Conservation (phyloP, 495 filamentous ascomycete genomes). For the Xylaria flabelliformis region DNA sequence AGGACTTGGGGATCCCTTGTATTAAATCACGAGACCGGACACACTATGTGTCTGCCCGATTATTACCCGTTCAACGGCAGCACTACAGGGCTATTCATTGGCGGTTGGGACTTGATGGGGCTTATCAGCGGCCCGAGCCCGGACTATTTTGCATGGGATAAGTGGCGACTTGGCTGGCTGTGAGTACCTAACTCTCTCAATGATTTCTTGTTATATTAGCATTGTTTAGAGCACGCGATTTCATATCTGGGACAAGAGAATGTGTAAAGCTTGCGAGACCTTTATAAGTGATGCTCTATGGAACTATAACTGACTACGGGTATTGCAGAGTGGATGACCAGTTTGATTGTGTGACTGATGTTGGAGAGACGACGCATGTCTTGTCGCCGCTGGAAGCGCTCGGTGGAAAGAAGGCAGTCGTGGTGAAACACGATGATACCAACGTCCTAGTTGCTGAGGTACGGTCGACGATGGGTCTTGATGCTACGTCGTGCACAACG, state of each 20-base stretch:
- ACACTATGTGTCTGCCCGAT: conserved; percentile 44
- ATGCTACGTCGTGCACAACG: conserved; percentile 23
- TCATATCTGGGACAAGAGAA: not conserved
- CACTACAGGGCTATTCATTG: conserved; percentile 39
- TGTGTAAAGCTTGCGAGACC: not conserved
- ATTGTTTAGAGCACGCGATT: not conserved
- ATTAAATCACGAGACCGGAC: conserved; percentile 44
- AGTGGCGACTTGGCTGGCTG: conserved; percentile 44
- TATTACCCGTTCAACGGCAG: conserved; percentile 39
- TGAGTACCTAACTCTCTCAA: not conserved
- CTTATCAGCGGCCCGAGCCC: conserved; percentile 43
- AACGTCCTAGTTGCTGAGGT: conserved; percentile 29
- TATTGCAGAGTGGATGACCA: conserved; percentile 30
- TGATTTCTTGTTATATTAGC: not conserved
- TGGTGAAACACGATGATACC: conserved; percentile 28
- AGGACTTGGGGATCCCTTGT: conserved; percentile 37
- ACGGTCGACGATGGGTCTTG: conserved; percentile 24
- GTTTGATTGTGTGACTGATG: conserved; percentile 34
- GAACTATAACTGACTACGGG: not conserved
- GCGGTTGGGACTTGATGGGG: conserved; percentile 46
- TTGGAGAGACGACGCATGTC: conserved; percentile 32
- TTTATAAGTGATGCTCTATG: too few relatives aligned
- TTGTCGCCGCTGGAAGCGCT: conserved; percentile 36
- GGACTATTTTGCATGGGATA: conserved; percentile 46
- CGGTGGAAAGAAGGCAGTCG: conserved; percentile 29